Base-by-base conservation (phyloP, 2,329 filamentous ascomycete genomes). In the Neofusicoccum cordaticola region DNA sequence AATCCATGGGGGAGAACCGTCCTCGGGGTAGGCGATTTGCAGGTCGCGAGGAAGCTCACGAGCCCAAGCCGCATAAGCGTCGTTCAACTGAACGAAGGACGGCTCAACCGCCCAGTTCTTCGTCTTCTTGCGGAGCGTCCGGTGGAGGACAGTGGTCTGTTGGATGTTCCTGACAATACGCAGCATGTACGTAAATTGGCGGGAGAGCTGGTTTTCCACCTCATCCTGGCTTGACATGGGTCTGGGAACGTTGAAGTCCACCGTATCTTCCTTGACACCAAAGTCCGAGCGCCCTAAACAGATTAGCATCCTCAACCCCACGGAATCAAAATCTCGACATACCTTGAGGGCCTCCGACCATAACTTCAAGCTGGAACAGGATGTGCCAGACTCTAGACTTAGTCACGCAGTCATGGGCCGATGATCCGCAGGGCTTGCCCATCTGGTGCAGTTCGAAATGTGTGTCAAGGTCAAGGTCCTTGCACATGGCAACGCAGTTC, bases 261-360 rank as follows among this genome's bases (percentile, higher is more conserved):
- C 87, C 0, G 90, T 88, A 17, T 92, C 88, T 31, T 88, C 81
- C 51, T 89, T 85, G 7, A 97, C 89, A 1, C 90, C 84, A 65
- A 94, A 86, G 75, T 97, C 92, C 53, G 87, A 88, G 35, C 92
- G 91, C 89, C 92, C 48, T 58, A 19, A 31, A 5, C 19, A 42
- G n/a, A 52, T 69, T 39, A 69, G 66, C 35, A 63, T 52, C 48
- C 9, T n/a, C 27, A 13, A 13, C 34, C 17, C n/a, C 17, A 50
- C 13, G 27, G 4, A 27, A 22, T 42, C 19, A 66, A 69, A 15
- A 35, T 13, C 31, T 41, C 5, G 5, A 67, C 71, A 70, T 81
- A 92, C 93, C 94, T 87, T 98, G 93, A 2, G 94, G 92, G 19
- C 90, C 93, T 64, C 94, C 94, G 70, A 97, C 89, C 91, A 98